Base-by-base conservation (phyloP, 371 early-diverging fungal species). In the Basidiobolus meristosporus region DNA sequence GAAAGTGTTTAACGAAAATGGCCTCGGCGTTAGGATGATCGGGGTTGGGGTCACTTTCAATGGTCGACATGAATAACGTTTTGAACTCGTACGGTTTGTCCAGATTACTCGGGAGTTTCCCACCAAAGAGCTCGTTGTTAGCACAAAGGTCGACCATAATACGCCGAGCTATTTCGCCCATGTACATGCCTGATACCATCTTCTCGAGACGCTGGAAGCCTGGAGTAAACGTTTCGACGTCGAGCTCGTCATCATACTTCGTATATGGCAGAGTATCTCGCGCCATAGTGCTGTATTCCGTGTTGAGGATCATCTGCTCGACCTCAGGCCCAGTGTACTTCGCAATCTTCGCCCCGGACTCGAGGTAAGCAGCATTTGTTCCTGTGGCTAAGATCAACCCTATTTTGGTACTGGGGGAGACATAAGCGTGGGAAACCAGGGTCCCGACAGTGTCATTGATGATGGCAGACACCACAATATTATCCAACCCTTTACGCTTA, bases 381-480 rank as follows among this genome's bases (percentile, higher is more conserved):
- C 97, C 97, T 3, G 91, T 83, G 44, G 91, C 93, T 28, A 90
- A 73, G 42, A 96, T 85, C 34, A 89, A 82, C 17, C 89, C 89
- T 32, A 90, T 55, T 47, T 72, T 67, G 15, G 90, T 90, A 31
- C 73, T 72, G 16, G 86, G 82, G 40, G 77, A 68, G 43, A 63
- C 62, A 63, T 88, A 91, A 3, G 86, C 86, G 43, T 90, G 80
- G 17, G 90, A 77, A 36, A 90, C 63, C 40, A 91, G 59, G 1
- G 92, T 86, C 30, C 90, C 89, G 10, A 89, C 90, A 2, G 90
- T 83, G 55, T 96, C 97, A 64, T 96, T 96, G 41, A 93, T 68
- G 15, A 92, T 63, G 11, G 91, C 90, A 29, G 74, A n/a, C n/a
- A n/a, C 68, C 33, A 90, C 79, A 26, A 70, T 51, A 16, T 89